A percentile compares a stretch with the other conserved stretches of the same genome.
phyloP scores from a whole-genome alignment of 805 yeast species.

The Candida insectorum region DNA sequence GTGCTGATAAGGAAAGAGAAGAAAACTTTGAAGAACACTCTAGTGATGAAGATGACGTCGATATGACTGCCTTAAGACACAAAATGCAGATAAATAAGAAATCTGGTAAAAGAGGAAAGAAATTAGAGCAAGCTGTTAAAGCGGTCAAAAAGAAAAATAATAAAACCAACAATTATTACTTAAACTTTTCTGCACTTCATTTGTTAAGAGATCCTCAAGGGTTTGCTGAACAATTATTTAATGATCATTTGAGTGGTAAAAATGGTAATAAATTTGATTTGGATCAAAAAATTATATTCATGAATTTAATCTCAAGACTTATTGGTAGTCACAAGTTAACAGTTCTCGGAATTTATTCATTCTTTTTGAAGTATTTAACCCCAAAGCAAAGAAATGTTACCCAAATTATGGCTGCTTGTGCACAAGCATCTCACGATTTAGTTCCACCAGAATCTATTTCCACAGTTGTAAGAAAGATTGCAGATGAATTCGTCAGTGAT shows the following conservation, averaged over 20 bases:
- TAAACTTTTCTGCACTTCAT: constrained; percentile 94
- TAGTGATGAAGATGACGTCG: constrained; percentile 65
- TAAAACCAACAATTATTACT: constrained; percentile 58
- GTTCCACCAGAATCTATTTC: constrained; percentile 92
- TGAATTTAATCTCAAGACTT: constrained; percentile 83
- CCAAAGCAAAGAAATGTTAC: constrained; percentile 96
- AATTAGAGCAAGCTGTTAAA: constrained; percentile 71
- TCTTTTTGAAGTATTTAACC: constrained; percentile 81
- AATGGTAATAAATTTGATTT: constrained; percentile 68
- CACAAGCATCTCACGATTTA: constrained; percentile 94
- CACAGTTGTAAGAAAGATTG: constrained; percentile 83
- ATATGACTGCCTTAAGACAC: constrained; percentile 72
- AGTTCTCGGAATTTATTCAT: constrained; percentile 85
- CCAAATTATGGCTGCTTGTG: constrained; percentile 93
- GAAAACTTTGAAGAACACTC: constrained; percentile 72
- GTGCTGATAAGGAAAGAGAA: constrained; percentile 93
- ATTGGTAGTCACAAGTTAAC: constrained; percentile 94
- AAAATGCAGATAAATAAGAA: constrained; percentile 81
- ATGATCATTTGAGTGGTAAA: constrained; percentile 67
- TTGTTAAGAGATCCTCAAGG: constrained; percentile 96
- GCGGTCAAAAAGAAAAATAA: constrained; percentile 58
- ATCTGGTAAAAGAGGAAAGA: constrained; percentile 73
- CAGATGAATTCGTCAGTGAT: constrained; percentile 96
- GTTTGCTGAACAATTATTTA: constrained; percentile 83
- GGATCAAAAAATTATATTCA: constrained; percentile 84